Percentiles rank a stretch among this genome's conserved stretches.
phyloP scores from a whole-genome alignment of 2,329 filamentous ascomycete species.

The Diaporthe sp. region DNA sequence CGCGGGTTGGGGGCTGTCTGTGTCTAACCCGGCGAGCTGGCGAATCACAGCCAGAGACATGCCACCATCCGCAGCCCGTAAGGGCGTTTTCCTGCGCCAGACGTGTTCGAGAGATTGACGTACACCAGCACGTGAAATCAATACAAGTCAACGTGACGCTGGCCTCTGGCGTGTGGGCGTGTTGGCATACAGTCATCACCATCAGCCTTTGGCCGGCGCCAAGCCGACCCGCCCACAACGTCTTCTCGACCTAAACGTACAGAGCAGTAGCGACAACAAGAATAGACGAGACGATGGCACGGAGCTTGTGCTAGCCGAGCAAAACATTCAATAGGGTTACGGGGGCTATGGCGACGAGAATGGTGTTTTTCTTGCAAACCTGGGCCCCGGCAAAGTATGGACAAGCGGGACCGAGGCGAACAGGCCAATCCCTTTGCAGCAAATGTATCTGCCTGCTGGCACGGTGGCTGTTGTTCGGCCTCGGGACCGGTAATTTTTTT shows the following conservation, averaged over 20 bases:
- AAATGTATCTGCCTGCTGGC: constrained; percentile 27
- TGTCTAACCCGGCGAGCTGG: background rate
- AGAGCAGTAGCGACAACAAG: constrained; percentile 6
- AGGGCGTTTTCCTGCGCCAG: constrained; percentile 30
- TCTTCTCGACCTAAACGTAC: background rate
- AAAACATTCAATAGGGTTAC: constrained; percentile 1
- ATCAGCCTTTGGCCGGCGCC: constrained; percentile 25
- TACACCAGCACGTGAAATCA: constrained; percentile 10
- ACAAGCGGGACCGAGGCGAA: constrained; percentile 22
- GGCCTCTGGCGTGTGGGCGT: background rate
- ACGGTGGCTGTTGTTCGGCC: constrained; percentile 13
- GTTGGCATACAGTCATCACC: constrained; percentile 13
- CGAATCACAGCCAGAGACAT: constrained; percentile 8
- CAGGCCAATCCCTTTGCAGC: constrained; percentile 28
- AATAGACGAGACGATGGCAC: constrained; percentile 30
- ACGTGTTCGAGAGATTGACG: background rate
- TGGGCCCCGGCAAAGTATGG: constrained; percentile 25
- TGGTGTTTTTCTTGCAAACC: background rate
- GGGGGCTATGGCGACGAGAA: background rate
- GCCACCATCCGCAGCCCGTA: constrained; percentile 22
- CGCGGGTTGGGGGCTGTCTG: constrained; percentile 32
- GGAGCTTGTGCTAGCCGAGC: constrained; percentile 19
- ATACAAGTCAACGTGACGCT: background rate
- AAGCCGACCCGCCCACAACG: constrained; percentile 27
- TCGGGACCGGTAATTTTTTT: constrained; percentile 22